phyloP scores from a whole-genome alignment of 2,329 filamentous ascomycete genomes.

The Diaporthe sp. region DNA sequence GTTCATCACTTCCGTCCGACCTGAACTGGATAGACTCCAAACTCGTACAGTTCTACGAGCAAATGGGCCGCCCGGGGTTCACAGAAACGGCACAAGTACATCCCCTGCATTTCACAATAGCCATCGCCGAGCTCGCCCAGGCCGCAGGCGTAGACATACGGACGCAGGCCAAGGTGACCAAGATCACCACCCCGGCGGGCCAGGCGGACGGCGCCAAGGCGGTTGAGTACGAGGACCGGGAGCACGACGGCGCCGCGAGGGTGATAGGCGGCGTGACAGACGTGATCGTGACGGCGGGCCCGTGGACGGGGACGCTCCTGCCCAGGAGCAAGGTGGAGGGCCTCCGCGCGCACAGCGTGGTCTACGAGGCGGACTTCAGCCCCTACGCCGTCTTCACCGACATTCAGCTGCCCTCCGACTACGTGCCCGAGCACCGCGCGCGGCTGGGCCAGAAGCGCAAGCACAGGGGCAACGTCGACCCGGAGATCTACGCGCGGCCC shows the following conservation, averaged over 20 bases:
- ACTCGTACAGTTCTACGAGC: conserved; percentile 77
- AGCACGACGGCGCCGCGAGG: conserved; percentile 48
- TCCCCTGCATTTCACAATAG: conserved; percentile 88
- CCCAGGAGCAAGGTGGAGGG: conserved; percentile 70
- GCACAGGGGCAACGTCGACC: conserved; percentile 77
- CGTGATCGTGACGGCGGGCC: conserved; percentile 56
- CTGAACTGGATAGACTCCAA: conserved; percentile 86
- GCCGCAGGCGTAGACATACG: conserved; percentile 77
- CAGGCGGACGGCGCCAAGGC: conserved; percentile 59
- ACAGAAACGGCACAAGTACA: conserved; percentile 93
- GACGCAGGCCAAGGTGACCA: conserved; percentile 75
- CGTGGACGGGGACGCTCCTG: conserved; percentile 71
- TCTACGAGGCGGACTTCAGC: conserved; percentile 73
- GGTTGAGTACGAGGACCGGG: conserved; percentile 70
- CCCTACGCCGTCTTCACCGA: conserved; percentile 89
- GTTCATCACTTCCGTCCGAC: conserved; percentile 77
- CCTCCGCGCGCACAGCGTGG: conserved; percentile 74
- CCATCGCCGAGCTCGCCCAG: conserved; percentile 82
- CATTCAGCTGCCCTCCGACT: conserved; percentile 78
- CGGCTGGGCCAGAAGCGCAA: conserved; percentile 62
- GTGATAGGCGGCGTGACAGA: conserved; percentile 63
- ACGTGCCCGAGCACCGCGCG: conserved; percentile 64
- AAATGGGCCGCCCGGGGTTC: conserved; percentile 79
- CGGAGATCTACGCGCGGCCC: conserved; percentile 94
- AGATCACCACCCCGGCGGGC: conserved; percentile 64